Base-by-base conservation (phyloP, 441 rosid species). In the Erodium texanum region DNA sequence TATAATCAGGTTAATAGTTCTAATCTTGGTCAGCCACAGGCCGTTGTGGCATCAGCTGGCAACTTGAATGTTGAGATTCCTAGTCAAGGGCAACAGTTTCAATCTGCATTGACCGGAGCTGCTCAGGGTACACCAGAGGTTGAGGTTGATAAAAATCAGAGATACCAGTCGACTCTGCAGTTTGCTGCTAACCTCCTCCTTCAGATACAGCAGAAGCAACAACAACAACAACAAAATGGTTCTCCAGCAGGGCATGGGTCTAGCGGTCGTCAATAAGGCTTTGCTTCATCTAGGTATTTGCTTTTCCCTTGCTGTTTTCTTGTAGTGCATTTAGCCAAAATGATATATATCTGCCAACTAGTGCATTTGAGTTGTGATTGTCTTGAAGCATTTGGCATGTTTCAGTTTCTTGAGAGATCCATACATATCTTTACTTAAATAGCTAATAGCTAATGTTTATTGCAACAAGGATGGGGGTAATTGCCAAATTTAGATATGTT, bases 111-210 rank as follows among this genome's bases (percentile, higher is more conserved):
- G 41, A 65, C 85, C 72, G 90, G 82, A 64, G 67, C 75, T 72
- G 67, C 76, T 72, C 90, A 79, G 79, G 84, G 77, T 38, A 62
- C 74, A 32, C 70, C 92, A 72, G 89, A 85, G 75, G 80, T 64
- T 29, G 97, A 89, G 79, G 83, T 71, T 14, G 97, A 92, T 78
- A 92, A 89, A 78, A 85, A 88, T 76, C 92, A 92, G 79, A 79
- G 90, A 24, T 94, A 92, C 79, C 98, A 94, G 72, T 94, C 96
- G 71, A 92, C 99, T 0, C 78, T 94, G 66, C 96, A 92, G 77
- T 80, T 92, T 81, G 99, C 98, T 9, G 98, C 99, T 27, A 88
- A 66, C 75, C 96, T 94, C 68, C 99, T 94, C 75, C 87, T 81
- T 19, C 97, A 88, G 80, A 82, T 94, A 77, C 96, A 94, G 77